These are phyloP conservation scores for Globisporangium spinosum DNA, from an alignment of 352 stramenopile species.

Conservation along the genomic window DNA sequence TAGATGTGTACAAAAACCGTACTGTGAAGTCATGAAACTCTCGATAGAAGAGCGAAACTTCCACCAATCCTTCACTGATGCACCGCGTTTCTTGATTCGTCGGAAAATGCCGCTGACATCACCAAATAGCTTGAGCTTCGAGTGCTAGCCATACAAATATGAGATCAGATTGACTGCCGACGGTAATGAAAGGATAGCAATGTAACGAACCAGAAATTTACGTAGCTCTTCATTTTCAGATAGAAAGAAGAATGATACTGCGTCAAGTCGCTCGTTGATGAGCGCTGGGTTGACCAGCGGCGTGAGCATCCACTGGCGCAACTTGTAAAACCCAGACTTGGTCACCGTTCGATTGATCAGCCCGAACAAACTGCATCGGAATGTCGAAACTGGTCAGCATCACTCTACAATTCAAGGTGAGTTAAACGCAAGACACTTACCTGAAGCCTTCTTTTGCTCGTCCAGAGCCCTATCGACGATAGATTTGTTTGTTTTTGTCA, in stretches of 20 bases:
- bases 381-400: slow-evolving; percentile 4
- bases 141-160: slow-evolving; percentile 30
- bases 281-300: slow-evolving; percentile 43
- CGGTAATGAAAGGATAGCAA: not conserved
- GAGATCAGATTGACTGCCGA: not conserved
- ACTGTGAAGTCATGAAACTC: slow-evolving; percentile 63
- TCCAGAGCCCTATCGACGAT: slow-evolving; percentile 42
- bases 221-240: slow-evolving; percentile 55
- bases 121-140: slow-evolving; percentile 57
- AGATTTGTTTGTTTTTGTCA: not conserved
- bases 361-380: slow-evolving; percentile 52
- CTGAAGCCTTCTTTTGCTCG: slow-evolving; percentile 84
- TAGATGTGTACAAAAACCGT: slow-evolving; percentile 11
- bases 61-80: slow-evolving; percentile 65
- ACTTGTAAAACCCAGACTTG: slow-evolving; percentile 49
- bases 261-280: slow-evolving; percentile 56
- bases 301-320: slow-evolving; percentile 78
- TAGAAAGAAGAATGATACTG: slow-evolving; percentile 54
- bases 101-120: slow-evolving; percentile 63
- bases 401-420: not conserved
- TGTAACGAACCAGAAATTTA: slow-evolving; percentile 40
- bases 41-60: slow-evolving; percentile 52
- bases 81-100: slow-evolving; percentile 58
- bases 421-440: slow-evolving; percentile 19
- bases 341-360: slow-evolving; percentile 81